These are phyloP conservation scores for Liquidambar formosana DNA, from an alignment of 164 flowering plant genomes.

Conservation along the genomic window DNA sequence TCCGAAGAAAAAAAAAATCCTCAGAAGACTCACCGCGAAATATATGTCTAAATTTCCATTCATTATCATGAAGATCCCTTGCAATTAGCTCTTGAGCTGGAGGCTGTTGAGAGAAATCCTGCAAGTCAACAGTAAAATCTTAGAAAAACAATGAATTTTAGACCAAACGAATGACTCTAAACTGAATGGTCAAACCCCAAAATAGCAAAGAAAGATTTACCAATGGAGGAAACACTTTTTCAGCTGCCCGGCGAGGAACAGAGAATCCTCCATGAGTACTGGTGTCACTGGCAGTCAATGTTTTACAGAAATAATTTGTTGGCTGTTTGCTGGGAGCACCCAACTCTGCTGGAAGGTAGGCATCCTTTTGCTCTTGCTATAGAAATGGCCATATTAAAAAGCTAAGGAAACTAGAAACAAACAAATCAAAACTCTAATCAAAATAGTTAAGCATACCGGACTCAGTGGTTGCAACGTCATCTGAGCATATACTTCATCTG, in stretches of 20 bases:
- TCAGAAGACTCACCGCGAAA: conserved; percentile 69
- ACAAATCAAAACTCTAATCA: neutral
- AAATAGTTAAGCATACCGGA: conserved; percentile 43
- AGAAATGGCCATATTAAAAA: conserved; percentile 12
- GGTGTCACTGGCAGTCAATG: conserved; percentile 91
- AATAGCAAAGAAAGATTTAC: conserved; percentile 28
- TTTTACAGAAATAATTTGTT: conserved; percentile 86
- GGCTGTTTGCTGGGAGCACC: conserved; percentile 82
- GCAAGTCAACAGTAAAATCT: conserved; percentile 20
- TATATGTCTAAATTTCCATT: conserved; percentile 94
- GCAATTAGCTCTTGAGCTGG: conserved; percentile 93
- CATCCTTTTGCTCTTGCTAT: conserved; percentile 93
- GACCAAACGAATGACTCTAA: neutral
- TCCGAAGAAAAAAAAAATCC: neutral
- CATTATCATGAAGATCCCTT: conserved; percentile 88
- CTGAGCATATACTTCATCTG: conserved; percentile 94
- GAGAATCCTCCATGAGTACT: conserved; percentile 98
- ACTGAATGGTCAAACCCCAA: conserved; percentile 2
- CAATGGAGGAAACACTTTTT: conserved; percentile 91
- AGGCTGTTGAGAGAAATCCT: conserved; percentile 93
- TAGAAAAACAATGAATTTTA: neutral
- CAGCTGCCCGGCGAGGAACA: conserved; percentile 95
- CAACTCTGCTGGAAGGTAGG: conserved; percentile 72
- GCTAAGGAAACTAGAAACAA: neutral
- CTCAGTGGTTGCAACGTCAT: conserved; percentile 94